Conservation (phyloP, 2,329 filamentous ascomycete genomes). For the Colletotrichum chlorophyti region DNA sequence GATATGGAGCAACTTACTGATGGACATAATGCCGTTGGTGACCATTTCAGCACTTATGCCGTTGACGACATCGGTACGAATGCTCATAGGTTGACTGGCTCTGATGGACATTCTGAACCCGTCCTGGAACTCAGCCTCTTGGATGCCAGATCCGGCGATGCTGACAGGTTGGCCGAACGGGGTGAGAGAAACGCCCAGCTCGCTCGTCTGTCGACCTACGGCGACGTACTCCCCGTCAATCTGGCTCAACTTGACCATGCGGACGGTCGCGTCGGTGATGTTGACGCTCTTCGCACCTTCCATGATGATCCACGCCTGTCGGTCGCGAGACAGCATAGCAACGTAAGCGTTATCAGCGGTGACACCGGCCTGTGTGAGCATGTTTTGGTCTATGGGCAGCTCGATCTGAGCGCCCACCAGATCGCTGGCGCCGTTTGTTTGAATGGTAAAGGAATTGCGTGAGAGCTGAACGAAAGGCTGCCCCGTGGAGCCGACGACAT, state of each 20-base stretch:
- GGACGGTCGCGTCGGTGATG: conserved; percentile 32
- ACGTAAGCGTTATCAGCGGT: conserved; percentile 32
- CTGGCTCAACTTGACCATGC: conserved; percentile 31
- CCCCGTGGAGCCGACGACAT: conserved; percentile 32
- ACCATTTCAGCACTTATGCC: conserved; percentile 32
- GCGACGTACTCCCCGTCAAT: conserved; percentile 33
- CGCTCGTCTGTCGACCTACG: conserved; percentile 30
- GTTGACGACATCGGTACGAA: conserved; percentile 32
- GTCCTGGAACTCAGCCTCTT: conserved; percentile 32
- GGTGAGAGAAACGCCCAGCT: conserved; percentile 29
- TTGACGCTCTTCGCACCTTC: conserved; percentile 32
- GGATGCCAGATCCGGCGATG: conserved; percentile 31
- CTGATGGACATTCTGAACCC: conserved; percentile 33
- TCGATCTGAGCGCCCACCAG: conserved; percentile 32
- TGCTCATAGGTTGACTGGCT: conserved; percentile 32
- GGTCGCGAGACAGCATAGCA: conserved; percentile 30
- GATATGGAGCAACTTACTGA: conserved; percentile 23
- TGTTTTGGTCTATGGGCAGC: conserved; percentile 31
- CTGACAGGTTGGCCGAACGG: conserved; percentile 31
- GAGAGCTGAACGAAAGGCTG: conserved; percentile 33
- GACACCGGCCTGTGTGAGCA: conserved; percentile 28
- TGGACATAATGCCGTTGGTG: conserved; percentile 28
- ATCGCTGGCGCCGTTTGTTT: conserved; percentile 32
- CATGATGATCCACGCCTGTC: conserved; percentile 32
- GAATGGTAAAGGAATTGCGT: conserved; percentile 31